Base-by-base conservation (phyloP, 768 basidiomycete species). In the Kwoniella botswanensis region DNA sequence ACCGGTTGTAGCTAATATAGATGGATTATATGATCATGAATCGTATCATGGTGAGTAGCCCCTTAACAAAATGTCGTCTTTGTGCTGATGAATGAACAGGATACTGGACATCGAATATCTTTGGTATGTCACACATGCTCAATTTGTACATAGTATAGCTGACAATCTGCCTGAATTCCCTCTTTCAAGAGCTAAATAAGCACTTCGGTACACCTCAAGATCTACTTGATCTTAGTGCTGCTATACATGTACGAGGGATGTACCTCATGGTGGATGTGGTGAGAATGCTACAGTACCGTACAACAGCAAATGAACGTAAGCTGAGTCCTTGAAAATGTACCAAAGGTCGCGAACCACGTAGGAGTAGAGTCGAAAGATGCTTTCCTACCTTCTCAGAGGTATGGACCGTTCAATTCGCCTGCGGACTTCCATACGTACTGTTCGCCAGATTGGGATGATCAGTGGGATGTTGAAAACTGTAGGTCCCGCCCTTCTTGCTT, bases 311-410 rank as follows among this genome's bases (percentile, higher is more conserved):
- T 50, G 17, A 35, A 44, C 35, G 6, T 65, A 42, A 52, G 9
- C 58, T 35, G 35, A 35, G 35, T 4, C 4, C 35, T 35, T 7
- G 35, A 3, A 7, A 35, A 35, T 35, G 18, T n/a, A 10, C 7
- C 1, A 54, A 17, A 80, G 79, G 91, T 94, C 46, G 89, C 90
- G 22, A 94, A 94, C 81, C 91, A 94, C 81, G 91, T 95, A 55
- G 93, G 93, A 87, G 84, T 75, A 1, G 65, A 89, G 2, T 88
- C 88, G 3, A 87, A 88, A 3, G 85, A 84, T 29, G 87, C 85
- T 7, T 90, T 91, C 17, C 88, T 90, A 80, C 78, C 81, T 2
- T 70, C 73, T 42, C 57, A 53, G 7, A 29, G 71, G 2, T 78
- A 82, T 62, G 81, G 79, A 9, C 78, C 71, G 43, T 74, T 74